Evolutionary conservation across 2,329 filamentous ascomycete species (phyloP).

Genomic region (Aspergillus fijiensis): DNA sequence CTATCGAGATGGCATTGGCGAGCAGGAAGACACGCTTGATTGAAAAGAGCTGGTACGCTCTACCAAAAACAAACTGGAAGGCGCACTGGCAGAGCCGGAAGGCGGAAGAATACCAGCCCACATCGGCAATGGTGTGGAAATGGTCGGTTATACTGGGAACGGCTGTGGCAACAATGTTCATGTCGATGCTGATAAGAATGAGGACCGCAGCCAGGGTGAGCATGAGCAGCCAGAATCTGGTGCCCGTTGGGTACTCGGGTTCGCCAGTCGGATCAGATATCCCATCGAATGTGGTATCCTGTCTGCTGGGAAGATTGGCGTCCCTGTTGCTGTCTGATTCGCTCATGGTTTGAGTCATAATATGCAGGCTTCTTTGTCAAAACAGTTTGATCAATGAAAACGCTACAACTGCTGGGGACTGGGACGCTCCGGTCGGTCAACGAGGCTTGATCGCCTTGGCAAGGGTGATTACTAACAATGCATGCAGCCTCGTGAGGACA

Average conservation of each 20-base stretch:
- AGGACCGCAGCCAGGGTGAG: slow-evolving; percentile 26
- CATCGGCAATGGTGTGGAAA: slow-evolving; percentile 28
- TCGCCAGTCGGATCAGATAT: background rate
- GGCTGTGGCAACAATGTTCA: slow-evolving; percentile 35
- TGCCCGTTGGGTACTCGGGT: slow-evolving; percentile 15
- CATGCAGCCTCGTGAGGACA: no score
- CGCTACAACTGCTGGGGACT: no score
- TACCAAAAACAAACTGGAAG: slow-evolving; percentile 25
- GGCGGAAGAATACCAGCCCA: slow-evolving; percentile 32
- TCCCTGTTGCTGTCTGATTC: background rate
- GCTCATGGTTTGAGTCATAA: background rate
- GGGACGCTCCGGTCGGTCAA: background rate
- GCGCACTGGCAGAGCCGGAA: slow-evolving; percentile 24
- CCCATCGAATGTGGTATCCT: background rate
- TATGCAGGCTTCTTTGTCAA: no score
- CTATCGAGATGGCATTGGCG: slow-evolving; percentile 21
- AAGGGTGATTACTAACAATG: background rate
- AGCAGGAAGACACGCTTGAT: slow-evolving; percentile 28
- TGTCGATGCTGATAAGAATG: slow-evolving; percentile 30
- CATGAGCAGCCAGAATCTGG: slow-evolving; percentile 20
- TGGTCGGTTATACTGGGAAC: slow-evolving; percentile 32
- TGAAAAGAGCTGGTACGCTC: slow-evolving; percentile 35
- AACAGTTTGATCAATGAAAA: no score
- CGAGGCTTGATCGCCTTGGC: background rate
- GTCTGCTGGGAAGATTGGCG: background rate